Conservation (phyloP, 306 rosid genomes). For the Potentilla sterilis region DNA sequence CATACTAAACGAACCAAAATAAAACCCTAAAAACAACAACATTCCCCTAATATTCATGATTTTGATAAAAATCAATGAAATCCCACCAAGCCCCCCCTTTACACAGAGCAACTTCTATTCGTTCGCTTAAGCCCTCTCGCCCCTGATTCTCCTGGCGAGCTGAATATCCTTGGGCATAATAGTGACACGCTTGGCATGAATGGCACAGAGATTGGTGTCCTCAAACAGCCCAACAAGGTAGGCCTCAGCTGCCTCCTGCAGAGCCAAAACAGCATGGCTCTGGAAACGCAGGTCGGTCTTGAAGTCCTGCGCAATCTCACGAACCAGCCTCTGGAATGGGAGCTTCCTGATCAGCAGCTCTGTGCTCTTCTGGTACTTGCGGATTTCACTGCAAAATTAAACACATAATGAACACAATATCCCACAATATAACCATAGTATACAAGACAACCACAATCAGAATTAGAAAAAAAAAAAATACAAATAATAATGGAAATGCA, state of each 20-base stretch:
- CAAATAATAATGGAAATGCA: neutral
- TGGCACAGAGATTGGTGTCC: conserved; percentile 46
- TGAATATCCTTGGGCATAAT: conserved; percentile 41
- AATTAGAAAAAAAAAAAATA: neutral
- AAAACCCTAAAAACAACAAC: conserved; percentile 7
- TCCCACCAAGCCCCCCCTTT: neutral
- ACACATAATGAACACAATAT: neutral
- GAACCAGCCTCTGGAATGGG: conserved; percentile 36
- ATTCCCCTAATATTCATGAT: neutral
- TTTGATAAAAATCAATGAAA: neutral
- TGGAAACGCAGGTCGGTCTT: conserved; percentile 46
- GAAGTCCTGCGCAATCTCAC: conserved; percentile 41
- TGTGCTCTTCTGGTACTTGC: conserved; percentile 43
- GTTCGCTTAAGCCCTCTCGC: conserved; percentile 27
- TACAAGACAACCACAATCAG: neutral
- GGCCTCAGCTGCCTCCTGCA: conserved; percentile 53
- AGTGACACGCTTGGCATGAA: conserved; percentile 38
- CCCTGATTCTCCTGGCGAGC: conserved; percentile 44
- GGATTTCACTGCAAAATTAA: conserved; percentile 31
- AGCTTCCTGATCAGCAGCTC: conserved; percentile 45
- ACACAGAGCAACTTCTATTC: neutral
- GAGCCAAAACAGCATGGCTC: conserved; percentile 42
- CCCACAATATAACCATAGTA: too few relatives aligned
- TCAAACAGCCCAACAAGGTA: conserved; percentile 45
- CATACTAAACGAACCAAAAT: neutral